These are phyloP conservation scores for Xylariaceae sp. DNA, from an alignment of 2,329 filamentous ascomycete species.

Conservation along the genomic window DNA sequence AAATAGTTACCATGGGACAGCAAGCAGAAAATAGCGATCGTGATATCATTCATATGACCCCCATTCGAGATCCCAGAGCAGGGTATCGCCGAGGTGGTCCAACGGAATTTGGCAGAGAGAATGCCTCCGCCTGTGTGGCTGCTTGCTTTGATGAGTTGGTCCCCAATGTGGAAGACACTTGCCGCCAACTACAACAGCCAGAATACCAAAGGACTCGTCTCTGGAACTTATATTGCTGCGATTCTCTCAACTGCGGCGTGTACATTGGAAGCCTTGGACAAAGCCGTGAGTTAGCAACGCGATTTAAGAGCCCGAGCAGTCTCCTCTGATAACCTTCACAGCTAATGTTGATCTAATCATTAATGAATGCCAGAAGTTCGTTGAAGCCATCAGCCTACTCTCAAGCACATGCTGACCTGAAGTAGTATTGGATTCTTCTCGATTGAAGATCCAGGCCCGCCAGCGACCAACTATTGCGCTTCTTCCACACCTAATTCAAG, in stretches of 20 bases:
- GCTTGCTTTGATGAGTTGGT: conserved; percentile 36
- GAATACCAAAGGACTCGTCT: conserved; percentile 43
- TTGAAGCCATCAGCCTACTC: not conserved
- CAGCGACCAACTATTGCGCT: conserved; percentile 24
- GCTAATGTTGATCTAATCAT: conserved; percentile 60
- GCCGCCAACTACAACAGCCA: conserved; percentile 32
- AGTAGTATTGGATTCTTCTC: conserved; percentile 36
- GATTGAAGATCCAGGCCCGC: conserved; percentile 37
- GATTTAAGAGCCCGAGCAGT: not conserved
- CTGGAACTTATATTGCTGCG: conserved; percentile 59
- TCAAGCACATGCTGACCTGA: conserved; percentile 21
- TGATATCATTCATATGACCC: not conserved
- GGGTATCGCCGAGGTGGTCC: conserved; percentile 7
- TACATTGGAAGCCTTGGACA: conserved; percentile 42
- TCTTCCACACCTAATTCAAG: conserved; percentile 3
- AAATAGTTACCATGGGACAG: conserved; percentile 27
- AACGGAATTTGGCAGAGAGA: conserved; percentile 27
- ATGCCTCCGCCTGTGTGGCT: conserved; percentile 34
- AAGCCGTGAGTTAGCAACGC: conserved; percentile 52
- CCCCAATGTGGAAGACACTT: conserved; percentile 32
- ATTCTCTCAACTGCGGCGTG: conserved; percentile 58
- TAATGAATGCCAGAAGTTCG: conserved; percentile 58
- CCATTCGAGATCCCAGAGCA: conserved; percentile 5
- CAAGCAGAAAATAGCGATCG: conserved; percentile 3
- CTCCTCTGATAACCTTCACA: conserved; percentile 35